These are phyloP conservation scores for Cladosporium sp. DNA, from an alignment of 2,329 filamentous ascomycete genomes.

Conservation along the genomic window DNA sequence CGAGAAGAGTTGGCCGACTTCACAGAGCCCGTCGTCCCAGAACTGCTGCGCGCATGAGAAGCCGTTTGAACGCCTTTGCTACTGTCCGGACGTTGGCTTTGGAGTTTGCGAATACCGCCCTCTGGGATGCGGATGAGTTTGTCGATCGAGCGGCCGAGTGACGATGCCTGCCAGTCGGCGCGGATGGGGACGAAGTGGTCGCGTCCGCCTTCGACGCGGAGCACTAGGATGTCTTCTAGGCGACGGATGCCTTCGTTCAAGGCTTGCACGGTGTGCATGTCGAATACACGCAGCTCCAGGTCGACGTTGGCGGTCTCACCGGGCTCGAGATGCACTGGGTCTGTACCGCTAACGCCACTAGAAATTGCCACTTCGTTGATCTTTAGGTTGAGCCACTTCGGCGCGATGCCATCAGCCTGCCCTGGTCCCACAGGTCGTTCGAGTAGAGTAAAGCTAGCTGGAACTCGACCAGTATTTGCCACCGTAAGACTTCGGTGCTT, in stretches of 20 bases:
- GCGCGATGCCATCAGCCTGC: constrained; percentile 40
- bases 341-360: constrained; percentile 20
- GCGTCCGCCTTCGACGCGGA: constrained; percentile 76
- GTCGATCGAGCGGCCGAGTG: constrained; percentile 79
- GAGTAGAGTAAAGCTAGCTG: constrained; percentile 75
- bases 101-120: constrained; percentile 67
- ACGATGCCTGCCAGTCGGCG: constrained; percentile 74
- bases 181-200: constrained; percentile 87
- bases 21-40: background rate
- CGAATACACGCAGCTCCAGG: constrained; percentile 63
- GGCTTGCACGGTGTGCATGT: constrained; percentile 58
- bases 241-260: constrained; percentile 65
- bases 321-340: constrained; percentile 68
- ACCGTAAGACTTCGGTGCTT: constrained; percentile 70
- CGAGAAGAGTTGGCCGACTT: background rate
- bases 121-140: constrained; percentile 83
- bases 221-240: constrained; percentile 82
- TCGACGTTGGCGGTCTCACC: constrained; percentile 74
- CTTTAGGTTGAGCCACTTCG: constrained; percentile 65
- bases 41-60: background rate
- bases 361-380: constrained; percentile 22
- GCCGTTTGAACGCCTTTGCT: constrained; percentile 10
- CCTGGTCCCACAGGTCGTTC: constrained; percentile 58
- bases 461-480: constrained; percentile 83
- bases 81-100: constrained; percentile 49